phyloP scores from a whole-genome alignment of 2,329 filamentous ascomycete species.

The Microdochium trichocladiopsis region DNA sequence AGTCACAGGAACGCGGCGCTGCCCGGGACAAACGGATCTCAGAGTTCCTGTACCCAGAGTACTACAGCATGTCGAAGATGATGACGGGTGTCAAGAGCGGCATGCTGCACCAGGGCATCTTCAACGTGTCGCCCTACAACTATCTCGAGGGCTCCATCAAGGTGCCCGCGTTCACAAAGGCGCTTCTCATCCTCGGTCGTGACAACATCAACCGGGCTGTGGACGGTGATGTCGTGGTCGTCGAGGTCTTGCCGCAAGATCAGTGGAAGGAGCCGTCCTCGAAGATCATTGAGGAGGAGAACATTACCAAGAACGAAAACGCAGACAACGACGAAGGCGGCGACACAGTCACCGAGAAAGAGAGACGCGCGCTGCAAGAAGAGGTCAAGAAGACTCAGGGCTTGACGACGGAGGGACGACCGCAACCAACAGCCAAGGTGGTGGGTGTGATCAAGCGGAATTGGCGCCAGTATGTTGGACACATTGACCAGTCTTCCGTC shows the following conservation, averaged over 20 bases:
- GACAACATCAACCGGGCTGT: constrained; percentile 96
- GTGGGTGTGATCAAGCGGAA: constrained; percentile 92
- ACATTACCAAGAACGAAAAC: constrained; percentile 87
- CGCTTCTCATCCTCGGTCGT: constrained; percentile 79
- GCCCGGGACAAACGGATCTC: constrained; percentile 55
- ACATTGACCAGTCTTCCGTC: constrained; percentile 83
- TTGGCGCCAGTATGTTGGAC: constrained; percentile 96
- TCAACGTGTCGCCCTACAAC: constrained; percentile 96
- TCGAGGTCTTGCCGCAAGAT: constrained; percentile 86
- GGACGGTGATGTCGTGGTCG: constrained; percentile 85
- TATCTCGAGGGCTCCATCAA: constrained; percentile 92
- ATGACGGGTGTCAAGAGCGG: constrained; percentile 89
- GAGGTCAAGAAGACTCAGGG: constrained; percentile 83
- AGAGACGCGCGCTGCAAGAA: constrained; percentile 81
- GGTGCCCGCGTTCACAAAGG: constrained; percentile 82
- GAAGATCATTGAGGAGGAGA: constrained; percentile 92
- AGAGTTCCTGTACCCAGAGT: constrained; percentile 80
- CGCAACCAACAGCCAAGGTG: constrained; percentile 86
- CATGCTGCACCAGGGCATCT: constrained; percentile 86
- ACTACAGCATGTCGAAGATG: constrained; percentile 83
- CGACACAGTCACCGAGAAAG: constrained; percentile 79
- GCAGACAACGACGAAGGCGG: constrained; percentile 73
- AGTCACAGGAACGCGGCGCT: constrained; percentile 62
- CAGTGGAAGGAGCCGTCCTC: constrained; percentile 97
- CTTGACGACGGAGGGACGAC: constrained; percentile 64